These are phyloP conservation scores for Neocucurbitaria cava DNA, from an alignment of 2,329 filamentous ascomycete genomes.

Conservation along the genomic window DNA sequence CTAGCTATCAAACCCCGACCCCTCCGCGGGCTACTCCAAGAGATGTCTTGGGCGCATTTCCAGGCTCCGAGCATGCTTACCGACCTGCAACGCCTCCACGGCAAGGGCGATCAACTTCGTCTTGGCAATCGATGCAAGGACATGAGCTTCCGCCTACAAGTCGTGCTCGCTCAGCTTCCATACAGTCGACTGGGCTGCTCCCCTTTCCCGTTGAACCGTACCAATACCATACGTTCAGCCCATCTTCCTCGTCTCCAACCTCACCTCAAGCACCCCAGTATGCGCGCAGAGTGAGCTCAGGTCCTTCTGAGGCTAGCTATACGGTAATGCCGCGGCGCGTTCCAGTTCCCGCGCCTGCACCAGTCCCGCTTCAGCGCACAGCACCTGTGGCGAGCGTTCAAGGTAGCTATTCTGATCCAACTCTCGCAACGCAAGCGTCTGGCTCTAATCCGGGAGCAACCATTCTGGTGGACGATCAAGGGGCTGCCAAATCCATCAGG, in stretches of 20 bases:
- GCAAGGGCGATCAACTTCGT: conserved; percentile 23
- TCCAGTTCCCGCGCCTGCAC: conserved; percentile 33
- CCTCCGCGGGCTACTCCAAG: conserved; percentile 42
- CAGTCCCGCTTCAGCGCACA: conserved; percentile 17
- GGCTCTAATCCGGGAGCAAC: conserved; percentile 14
- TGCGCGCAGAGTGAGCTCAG: conserved; percentile 35
- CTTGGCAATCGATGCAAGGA: conserved; percentile 25
- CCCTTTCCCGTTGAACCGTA: conserved; percentile 43
- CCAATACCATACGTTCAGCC: conserved; percentile 42
- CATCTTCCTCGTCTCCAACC: conserved; percentile 30
- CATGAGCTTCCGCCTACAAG: conserved; percentile 16
- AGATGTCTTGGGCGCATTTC: conserved; percentile 49
- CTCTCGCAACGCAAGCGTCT: conserved; percentile 14
- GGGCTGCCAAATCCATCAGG: conserved; percentile 22
- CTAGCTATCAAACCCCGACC: conserved; percentile 24
- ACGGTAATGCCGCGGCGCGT: conserved; percentile 45
- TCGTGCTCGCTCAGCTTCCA: conserved; percentile 28
- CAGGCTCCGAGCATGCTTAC: conserved; percentile 43
- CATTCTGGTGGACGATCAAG: conserved; percentile 1
- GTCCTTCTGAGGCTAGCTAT: conserved; percentile 31
- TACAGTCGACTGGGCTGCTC: conserved; percentile 32
- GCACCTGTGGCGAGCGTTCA: conserved; percentile 17
- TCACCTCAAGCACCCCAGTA: conserved; percentile 38
- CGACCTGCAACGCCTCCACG: conserved; percentile 28
- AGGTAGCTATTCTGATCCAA: conserved; percentile 33